Base-by-base conservation (phyloP, 371 early-diverging fungal species). In the Synchytrium microbalum region DNA sequence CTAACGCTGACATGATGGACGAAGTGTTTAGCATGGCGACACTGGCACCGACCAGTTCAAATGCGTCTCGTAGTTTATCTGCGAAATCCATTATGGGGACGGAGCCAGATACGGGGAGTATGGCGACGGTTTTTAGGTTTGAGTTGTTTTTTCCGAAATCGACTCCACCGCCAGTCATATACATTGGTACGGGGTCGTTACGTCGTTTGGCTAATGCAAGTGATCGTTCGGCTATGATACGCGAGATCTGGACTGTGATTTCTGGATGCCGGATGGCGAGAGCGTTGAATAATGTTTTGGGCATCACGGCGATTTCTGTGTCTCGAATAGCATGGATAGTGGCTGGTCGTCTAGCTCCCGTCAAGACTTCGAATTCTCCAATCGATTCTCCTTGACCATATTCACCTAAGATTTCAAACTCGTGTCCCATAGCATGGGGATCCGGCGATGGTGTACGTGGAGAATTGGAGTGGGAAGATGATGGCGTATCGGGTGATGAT, bases 311-410 rank as follows among this genome's bases (percentile, higher is more conserved):
- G 13, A 96, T 79, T 72, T 98, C 97, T 0, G 95, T 86, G 71
- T 96, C 96, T 53, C 98, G 89, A 65, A 98, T 98, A 3, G 98
- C 96, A 68, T 96, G 95, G 16, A 96, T 79, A 2, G 92, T 95
- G n/a, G 87, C 84, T n/a, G 86, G 82, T 53, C 92, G 84, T 0
- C 85, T 83, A 3, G 82, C 76, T 61, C 84, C 89, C 68, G 88
- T 86, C 57, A 98, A 73, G n/a, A 96, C 91, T 69, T 94, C 95
- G 31, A 93, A 73, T 75, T 98, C 98, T 54, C 98, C 96, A 0
- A 98, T 88, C 29, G 90, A 89, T 63, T 98, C 94, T 32, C 92
- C 92, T 64, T 89, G 90, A 62, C 96, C 94, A 70, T 88, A 92
- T 77, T 98, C 98, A 32, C 84, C 89, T n/a, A 92, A 58, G 54